Percentiles rank a stretch among this genome's conserved stretches.
Evolutionary conservation across 345 rosid species (phyloP).

Genomic region (Bretschneidera sinensis): DNA sequence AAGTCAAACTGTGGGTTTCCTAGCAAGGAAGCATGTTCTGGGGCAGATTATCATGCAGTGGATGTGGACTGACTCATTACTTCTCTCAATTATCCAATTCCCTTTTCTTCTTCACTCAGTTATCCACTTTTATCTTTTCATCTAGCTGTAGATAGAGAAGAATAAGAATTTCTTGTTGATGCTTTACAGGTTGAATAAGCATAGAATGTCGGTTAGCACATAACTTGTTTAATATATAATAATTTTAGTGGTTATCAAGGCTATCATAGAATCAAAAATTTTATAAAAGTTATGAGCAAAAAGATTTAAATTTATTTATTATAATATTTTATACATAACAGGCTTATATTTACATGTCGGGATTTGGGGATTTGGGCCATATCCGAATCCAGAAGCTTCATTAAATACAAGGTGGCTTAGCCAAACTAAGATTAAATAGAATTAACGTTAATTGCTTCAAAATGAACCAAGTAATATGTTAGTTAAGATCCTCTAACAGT

Average conservation of each 20-base stretch:
- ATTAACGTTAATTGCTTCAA: too few relatives aligned
- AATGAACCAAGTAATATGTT: too few relatives aligned
- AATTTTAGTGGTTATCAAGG: background rate
- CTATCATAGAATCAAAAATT: background rate
- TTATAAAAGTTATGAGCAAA: too few relatives aligned
- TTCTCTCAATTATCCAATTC: background rate
- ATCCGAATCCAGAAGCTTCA: too few relatives aligned
- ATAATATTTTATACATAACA: too few relatives aligned
- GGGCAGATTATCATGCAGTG: constrained; percentile 8
- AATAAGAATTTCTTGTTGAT: background rate
- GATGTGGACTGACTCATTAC: background rate
- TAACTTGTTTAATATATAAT: background rate
- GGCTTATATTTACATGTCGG: too few relatives aligned
- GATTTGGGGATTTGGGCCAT: too few relatives aligned
- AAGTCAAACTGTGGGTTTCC: constrained; percentile 24
- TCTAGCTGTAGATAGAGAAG: background rate
- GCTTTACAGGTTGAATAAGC: background rate
- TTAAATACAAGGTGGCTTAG: too few relatives aligned
- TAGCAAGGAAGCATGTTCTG: constrained; percentile 25
- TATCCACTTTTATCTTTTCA: background rate
- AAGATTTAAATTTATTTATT: too few relatives aligned
- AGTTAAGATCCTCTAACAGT: too few relatives aligned
- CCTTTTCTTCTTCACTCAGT: background rate
- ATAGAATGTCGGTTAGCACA: background rate
- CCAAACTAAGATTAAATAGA: too few relatives aligned